Percentiles rank a stretch among this genome's conserved stretches.
These are phyloP conservation scores for Corymbia calophylla DNA, from an alignment of 441 rosid genomes.

Conservation along the genomic window DNA sequence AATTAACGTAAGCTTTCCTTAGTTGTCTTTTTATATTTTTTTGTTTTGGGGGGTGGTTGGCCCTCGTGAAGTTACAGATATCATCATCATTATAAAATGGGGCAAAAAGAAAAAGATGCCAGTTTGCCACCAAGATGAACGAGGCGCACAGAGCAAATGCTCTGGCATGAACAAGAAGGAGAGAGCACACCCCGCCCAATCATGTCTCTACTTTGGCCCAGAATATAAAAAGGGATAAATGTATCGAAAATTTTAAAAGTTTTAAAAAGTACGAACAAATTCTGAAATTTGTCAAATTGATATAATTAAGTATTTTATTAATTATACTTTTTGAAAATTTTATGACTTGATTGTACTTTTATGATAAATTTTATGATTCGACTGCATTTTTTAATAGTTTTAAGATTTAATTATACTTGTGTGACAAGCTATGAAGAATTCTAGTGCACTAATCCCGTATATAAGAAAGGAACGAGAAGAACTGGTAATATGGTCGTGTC, in stretches of 20 bases:
- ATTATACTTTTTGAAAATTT: accelerated
- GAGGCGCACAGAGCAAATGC: conserved; percentile 22
- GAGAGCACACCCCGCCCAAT: background rate
- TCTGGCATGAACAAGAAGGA: conserved; percentile 15
- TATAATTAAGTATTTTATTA: too few relatives aligned
- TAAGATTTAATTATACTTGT: accelerated
- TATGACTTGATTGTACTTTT: too few relatives aligned
- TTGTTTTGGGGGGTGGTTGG: background rate
- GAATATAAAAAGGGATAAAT: background rate
- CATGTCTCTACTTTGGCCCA: conserved; percentile 1
- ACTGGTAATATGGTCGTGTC: background rate
- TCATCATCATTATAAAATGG: background rate
- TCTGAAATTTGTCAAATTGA: too few relatives aligned
- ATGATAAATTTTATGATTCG: accelerated
- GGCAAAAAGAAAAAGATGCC: background rate
- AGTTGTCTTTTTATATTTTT: background rate
- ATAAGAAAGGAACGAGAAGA: too few relatives aligned
- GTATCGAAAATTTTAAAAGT: too few relatives aligned
- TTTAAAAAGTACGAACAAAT: too few relatives aligned
- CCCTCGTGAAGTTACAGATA: background rate
- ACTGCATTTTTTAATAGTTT: too few relatives aligned
- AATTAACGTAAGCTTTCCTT: background rate
- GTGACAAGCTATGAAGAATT: accelerated
- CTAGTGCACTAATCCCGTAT: accelerated
- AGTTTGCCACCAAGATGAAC: background rate